Evolutionary conservation across 192 early-diverging fungal genomes (phyloP), one percentile per base, ranked within the genome.

Genomic region (Linnemannia exigua): DNA sequence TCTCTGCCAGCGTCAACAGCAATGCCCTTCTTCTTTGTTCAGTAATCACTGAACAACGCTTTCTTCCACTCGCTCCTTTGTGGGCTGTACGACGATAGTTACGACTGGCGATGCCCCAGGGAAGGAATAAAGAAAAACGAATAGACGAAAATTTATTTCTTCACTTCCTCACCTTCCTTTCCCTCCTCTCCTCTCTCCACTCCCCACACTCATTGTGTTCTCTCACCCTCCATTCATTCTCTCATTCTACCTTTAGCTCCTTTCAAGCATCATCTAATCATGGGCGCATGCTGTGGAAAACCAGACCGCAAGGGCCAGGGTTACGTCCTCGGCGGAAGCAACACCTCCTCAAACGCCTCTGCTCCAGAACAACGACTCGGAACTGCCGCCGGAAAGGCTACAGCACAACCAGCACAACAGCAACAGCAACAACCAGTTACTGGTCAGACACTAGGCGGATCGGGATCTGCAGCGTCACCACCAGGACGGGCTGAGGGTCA

Each of bases 211-310:
- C 67, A 12, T 70, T 54, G 19, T 68, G 25, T n/a, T 20, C 61
- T 19, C 35, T 47, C 38, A 36, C n/a, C n/a, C 36, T 6, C 20
- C 1, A 54, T 46, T 35, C 36, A 44, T 20, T 11, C 33, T 38
- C 33, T 69, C 67, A 77, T 52, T 69, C 76, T n/a, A n/a, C n/a
- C n/a, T n/a, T n/a, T n/a, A n/a, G n/a, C n/a, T n/a, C n/a, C n/a
- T n/a, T n/a, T n/a, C n/a, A n/a, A n/a, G n/a, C n/a, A 44, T 73
- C 72, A 51, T 11, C 48, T 28, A 44, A 68, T 41, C 67, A 85
- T 85, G 82, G 82, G 82, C 22, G 77, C 82, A 50, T 85, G 82
- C 52, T 85, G 77, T 72, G 82, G 82, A 37, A 85, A 85, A 76
- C 82, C 82, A 69, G 46, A 72, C 61, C 82, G 74, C 47, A 85